Evolutionary conservation across 2,329 filamentous ascomycete species (phyloP), one percentile per base, ranked within the genome.

Genomic region (Arachnomyces sp.): DNA sequence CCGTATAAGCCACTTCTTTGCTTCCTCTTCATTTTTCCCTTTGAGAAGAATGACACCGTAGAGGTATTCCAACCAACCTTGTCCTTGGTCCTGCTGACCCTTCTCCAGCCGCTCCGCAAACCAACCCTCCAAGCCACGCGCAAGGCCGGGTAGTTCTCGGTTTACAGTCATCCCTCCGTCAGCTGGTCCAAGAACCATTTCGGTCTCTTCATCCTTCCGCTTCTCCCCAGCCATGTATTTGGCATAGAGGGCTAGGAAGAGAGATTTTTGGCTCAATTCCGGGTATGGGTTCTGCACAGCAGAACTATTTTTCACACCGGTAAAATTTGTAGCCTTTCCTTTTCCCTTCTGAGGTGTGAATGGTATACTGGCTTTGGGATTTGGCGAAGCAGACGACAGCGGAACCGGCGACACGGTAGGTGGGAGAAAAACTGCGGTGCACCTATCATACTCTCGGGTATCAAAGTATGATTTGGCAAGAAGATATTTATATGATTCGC

Each of bases 151-250:
- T 21, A 98, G 67, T 59, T 96, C 87, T 60, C 88, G 87, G 61
- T 98, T 98, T 44, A 79, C 66, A 1, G 86, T 85, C 25, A 82
- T 81, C 1, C 89, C 88, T 11, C 87, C 80, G 62, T 98, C 92
- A 43, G 89, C 82, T 1, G 92, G 90, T 0, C 92, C 92, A 65
- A 96, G 79, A 37, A 98, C 86, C 84, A 95, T 95, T 66, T 98
- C 92, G 15, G 86, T 87, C 43, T 96, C 90, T 62, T 98, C 92
- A 53, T 95, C 86, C 63, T 90, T 95, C 49, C 86, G 80, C 71
- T 96, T 95, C 70, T 98, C 92, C 1, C 92, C 92, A 0, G 89
- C 84, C 48, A 96, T 77, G 57, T 89, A 88, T 57, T 90, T 93
- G 33, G 92, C 86, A 55, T 98, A 98, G 3, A 96, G 70, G 0